Evolutionary conservation across 208 protist species (phyloP).

Genomic region (Crithidia fasciculata): DNA sequence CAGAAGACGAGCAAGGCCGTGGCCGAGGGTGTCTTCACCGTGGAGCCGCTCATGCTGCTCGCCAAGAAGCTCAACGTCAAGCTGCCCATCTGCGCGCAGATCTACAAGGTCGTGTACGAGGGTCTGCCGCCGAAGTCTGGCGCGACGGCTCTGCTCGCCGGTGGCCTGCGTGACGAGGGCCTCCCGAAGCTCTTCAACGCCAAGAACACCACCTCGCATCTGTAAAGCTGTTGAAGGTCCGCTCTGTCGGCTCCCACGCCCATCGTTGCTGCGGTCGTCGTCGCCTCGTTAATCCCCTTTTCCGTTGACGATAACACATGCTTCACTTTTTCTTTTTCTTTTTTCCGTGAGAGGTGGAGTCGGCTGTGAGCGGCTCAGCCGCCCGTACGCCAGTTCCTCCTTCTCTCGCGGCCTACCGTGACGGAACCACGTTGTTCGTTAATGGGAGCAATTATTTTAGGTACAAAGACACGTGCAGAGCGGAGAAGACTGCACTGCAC

Average conservation of each 20-base stretch:
- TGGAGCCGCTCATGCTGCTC: conserved; percentile 73
- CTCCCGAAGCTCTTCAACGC: conserved; percentile 52
- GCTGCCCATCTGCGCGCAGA: conserved; percentile 71
- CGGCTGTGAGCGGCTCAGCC: no score
- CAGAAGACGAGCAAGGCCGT: conserved; percentile 68
- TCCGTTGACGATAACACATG: neutral
- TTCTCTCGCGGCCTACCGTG: neutral
- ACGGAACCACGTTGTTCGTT: neutral
- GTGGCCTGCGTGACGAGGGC: conserved; percentile 59
- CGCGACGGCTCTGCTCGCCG: conserved; percentile 32
- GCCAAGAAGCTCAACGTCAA: conserved; percentile 55
- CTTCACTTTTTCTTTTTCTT: neutral
- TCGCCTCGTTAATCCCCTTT: neutral
- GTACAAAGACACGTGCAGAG: neutral
- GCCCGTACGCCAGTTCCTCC: no score
- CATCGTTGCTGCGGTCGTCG: no score
- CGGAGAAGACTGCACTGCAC: conserved; percentile 1
- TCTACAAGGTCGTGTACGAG: conserved; percentile 77
- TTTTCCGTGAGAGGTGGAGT: neutral
- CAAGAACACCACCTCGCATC: conserved; percentile 19
- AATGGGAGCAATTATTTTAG: conserved; percentile 1
- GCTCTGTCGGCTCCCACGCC: no score
- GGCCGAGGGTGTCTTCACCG: conserved; percentile 80
- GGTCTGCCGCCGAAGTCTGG: conserved; percentile 36
- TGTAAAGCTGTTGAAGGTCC: conserved; percentile 11